Conservation (phyloP, 257 asterid genomes). For the Solanum chilense region DNA sequence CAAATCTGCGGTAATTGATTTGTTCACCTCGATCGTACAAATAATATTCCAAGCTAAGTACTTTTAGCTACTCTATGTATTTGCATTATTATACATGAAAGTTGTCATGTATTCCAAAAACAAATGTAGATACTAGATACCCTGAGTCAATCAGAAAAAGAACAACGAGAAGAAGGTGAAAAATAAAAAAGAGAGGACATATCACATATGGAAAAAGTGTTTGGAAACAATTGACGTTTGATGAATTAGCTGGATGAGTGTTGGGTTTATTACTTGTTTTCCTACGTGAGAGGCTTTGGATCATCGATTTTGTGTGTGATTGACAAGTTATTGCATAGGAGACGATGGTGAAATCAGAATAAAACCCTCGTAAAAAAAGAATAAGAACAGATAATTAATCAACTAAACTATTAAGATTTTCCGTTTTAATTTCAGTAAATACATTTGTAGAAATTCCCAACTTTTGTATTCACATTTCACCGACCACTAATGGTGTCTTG, state of each 20-base stretch:
- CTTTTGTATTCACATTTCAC: not conserved
- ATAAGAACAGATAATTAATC: rapidly evolving
- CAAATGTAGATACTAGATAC: not conserved
- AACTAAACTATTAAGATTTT: rapidly evolving
- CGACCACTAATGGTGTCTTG: not conserved
- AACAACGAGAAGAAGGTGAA: not conserved
- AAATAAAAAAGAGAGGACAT: not conserved
- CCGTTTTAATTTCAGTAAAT: not conserved
- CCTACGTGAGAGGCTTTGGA: not conserved
- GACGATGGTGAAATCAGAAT: rapidly evolving
- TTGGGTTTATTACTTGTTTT: not conserved
- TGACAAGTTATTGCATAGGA: no score
- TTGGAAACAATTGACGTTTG: not conserved
- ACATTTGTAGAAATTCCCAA: not conserved
- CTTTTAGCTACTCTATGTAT: not conserved
- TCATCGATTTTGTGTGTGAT: no score
- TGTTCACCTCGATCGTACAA: not conserved
- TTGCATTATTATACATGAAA: not conserved
- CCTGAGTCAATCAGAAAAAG: not conserved
- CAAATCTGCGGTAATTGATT: not conserved
- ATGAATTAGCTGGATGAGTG: not conserved
- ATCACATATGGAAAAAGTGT: not conserved
- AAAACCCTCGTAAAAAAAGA: not conserved
- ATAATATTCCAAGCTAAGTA: not conserved
- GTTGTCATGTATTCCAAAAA: not conserved